phyloP scores from a whole-genome alignment of 495 filamentous ascomycete genomes.

The Xylaria longipes region DNA sequence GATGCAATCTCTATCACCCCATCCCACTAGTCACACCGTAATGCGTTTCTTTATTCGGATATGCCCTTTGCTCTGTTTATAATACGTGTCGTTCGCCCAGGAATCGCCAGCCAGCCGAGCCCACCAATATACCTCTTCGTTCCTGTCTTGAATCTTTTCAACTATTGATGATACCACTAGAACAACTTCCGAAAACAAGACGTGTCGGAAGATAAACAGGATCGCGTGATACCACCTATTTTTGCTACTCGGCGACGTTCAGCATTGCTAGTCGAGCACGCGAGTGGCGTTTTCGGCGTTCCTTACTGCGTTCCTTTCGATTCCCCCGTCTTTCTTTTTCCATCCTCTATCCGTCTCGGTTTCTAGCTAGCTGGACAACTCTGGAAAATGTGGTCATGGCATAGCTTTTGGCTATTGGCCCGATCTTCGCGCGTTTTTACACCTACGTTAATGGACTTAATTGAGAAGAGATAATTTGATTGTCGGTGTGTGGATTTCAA shows the following conservation, averaged over 20 bases:
- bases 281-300: constrained; percentile 25
- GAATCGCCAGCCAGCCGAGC: constrained; percentile 13
- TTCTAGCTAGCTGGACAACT: constrained; percentile 24
- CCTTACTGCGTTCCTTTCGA: constrained; percentile 10
- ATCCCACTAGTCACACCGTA: not conserved
- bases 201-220: constrained; percentile 28
- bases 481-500: not conserved
- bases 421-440: not conserved
- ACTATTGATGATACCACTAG: constrained; percentile 44
- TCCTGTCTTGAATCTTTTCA: constrained; percentile 28
- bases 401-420: constrained; percentile 25
- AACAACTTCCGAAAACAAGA: constrained; percentile 31
- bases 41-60: constrained; percentile 1
- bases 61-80: constrained; percentile 18
- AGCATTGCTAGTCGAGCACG: constrained; percentile 1
- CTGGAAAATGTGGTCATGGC: constrained; percentile 18
- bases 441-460: not conserved
- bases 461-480: constrained; percentile 16
- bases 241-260: constrained; percentile 5
- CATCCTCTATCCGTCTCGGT: not conserved
- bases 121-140: constrained; percentile 21
- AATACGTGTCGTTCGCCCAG: not conserved
- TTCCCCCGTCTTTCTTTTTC: not conserved
- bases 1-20: not conserved
- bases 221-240: constrained; percentile 24